phyloP scores from a whole-genome alignment of 2,329 filamentous ascomycete genomes.

The Colletotrichum sp. region DNA sequence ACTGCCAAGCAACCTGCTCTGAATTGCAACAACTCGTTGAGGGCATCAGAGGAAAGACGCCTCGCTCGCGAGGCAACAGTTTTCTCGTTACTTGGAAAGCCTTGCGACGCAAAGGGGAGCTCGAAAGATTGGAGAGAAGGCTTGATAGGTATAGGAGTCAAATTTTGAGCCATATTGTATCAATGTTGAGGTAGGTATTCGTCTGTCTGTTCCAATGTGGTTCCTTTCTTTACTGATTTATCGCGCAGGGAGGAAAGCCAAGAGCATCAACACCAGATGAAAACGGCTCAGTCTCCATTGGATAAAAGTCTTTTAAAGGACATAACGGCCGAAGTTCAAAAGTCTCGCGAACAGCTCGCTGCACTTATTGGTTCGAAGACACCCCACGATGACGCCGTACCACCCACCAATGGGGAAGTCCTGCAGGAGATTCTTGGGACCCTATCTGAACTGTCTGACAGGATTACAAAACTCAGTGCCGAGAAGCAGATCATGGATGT shows the following conservation, averaged over 20 bases:
- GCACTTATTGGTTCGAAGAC: neutral
- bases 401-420: neutral
- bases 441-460: neutral
- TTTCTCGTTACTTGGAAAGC: neutral
- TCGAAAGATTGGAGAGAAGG: neutral
- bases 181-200: neutral
- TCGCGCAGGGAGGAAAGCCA: neutral
- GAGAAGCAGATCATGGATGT: neutral
- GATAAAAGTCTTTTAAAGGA: neutral
- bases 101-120: neutral
- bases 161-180: neutral
- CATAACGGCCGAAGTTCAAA: neutral
- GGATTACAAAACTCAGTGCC: neutral
- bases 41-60: neutral
- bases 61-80: neutral
- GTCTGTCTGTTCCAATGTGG: neutral
- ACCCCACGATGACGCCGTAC: neutral
- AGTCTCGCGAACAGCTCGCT: neutral
- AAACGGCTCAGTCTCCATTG: neutral
- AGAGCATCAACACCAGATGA: neutral
- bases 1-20: neutral
- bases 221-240: neutral
- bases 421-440: neutral
- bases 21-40: neutral
- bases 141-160: neutral